Evolutionary conservation across 306 rosid species (phyloP), one percentile per base, ranked within the genome.

Genomic region (Trifolium fragiferum): DNA sequence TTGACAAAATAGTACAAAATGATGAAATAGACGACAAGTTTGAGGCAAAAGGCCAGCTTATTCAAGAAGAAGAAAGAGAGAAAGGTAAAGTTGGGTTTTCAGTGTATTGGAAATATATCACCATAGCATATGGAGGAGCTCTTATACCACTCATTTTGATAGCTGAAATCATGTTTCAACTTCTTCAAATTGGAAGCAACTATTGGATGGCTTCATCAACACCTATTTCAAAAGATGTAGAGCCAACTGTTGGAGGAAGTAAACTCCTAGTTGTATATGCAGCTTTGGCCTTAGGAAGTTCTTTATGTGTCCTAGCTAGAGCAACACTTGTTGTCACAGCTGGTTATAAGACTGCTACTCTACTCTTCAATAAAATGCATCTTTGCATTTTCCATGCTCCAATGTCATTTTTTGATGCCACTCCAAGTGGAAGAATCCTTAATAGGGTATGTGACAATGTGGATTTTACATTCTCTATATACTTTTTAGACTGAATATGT

Each of bases 201-300:
- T 93, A 90, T 73, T 93, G 97, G 97, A 93, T 90, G 90, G 90
- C 91, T 57, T 93, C 90, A 92, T 92, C 95, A 41, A 86, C 89
- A 77, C 91, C 95, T 4, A 76, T 79, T 59, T 90, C 98, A 12
- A 33, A 63, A 46, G 98, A 87, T 32, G 70, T 68, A 55, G 74
- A 83, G 25, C 86, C 91, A 51, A 73, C 84, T 7, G 90, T 84
- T 33, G 60, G 38, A 43, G 77, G 77, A 71, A 78, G 79, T 16
- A 85, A 27, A n/a, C 94, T 90, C 33, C 68, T 89, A 57, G 23
- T 7, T 9, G 89, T 93, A 20, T 93, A 89, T 66, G 90, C 83
- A 70, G 82, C 80, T 65, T 77, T 93, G 87, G 86, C 98, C 6
- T 15, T 90, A 27, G 95, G 90, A 77, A 89, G 88, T 79, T 72